These are phyloP conservation scores for Talaromyces sp. DNA, from an alignment of 2,329 filamentous ascomycete species.

Conservation along the genomic window DNA sequence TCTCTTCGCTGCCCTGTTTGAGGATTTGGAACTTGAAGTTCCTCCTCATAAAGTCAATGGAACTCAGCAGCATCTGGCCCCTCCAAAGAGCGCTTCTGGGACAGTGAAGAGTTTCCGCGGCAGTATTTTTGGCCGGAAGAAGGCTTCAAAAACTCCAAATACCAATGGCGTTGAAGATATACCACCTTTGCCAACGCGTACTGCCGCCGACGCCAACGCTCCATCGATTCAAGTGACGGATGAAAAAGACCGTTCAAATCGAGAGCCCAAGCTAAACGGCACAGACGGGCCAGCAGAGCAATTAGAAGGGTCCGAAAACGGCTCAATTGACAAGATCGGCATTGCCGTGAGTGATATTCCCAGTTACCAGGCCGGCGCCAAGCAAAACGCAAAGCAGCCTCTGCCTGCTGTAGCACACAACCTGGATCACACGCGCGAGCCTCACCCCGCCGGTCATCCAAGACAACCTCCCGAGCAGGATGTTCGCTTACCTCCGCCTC, in stretches of 20 bases:
- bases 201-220: conserved; percentile 31
- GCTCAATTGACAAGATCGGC: conserved; percentile 20
- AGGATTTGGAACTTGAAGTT: conserved; percentile 47
- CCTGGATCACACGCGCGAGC: conserved; percentile 27
- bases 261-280: conserved; percentile 13
- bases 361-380: conserved; percentile 15
- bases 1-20: conserved; percentile 77
- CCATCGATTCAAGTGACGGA: conserved; percentile 74
- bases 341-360: conserved; percentile 22
- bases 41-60: conserved; percentile 30
- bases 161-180: conserved; percentile 31
- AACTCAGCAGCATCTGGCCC: conserved; percentile 39
- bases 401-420: conserved; percentile 33
- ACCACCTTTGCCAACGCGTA: conserved; percentile 17
- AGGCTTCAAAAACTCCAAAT: conserved; percentile 41
- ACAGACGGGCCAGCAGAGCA: not conserved
- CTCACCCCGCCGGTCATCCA: conserved; percentile 29
- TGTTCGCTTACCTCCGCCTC: conserved; percentile 29
- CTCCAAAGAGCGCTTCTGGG: conserved; percentile 64
- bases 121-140: conserved; percentile 69
- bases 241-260: conserved; percentile 31
- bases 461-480: conserved; percentile 41
- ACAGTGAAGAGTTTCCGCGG: conserved; percentile 65
- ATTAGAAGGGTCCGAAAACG: conserved; percentile 4
- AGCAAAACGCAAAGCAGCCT: conserved; percentile 25